Evolutionary conservation across 2,329 filamentous ascomycete species (phyloP), one percentile per base, ranked within the genome.

Genomic region (Diaporthe sp.): DNA sequence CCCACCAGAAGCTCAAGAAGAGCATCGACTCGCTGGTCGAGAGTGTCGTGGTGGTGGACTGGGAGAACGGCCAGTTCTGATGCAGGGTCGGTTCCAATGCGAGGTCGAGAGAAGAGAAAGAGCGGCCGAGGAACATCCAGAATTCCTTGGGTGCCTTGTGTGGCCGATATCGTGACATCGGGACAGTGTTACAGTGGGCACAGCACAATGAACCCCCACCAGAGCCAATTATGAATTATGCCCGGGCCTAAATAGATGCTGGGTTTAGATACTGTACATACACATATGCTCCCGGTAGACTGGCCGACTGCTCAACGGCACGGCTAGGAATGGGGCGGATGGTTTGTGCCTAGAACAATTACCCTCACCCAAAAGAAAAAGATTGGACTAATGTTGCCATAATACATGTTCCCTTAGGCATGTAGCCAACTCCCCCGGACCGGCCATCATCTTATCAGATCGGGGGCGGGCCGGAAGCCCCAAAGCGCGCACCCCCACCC

Each of bases 31-130:
- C 82, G 9, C 78, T 90, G 22, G 76, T 91, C 34, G 84, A 89
- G 75, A 88, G 87, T 79, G 85, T 87, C 2, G 86, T 88, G 75
- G 89, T 92, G 7, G 78, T 93, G 10, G 91, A 93, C 82, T 93
- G 92, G 82, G 86, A 84, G 62, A 85, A 87, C 44, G 81, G 80
- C 2, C 79, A 80, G 17, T 83, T 81, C 71, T 81, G 67, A 55
- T 28, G 6, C 51, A 13, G 25, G 81, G 80, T 2, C 79, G 79
- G 19, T 83, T 81, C 70, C 81, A 59, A 55, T 57, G 6, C 22
- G 19, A 59, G 22, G 22, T n/a, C 4, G 39, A 17, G 42, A 28
- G 42, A 15, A 6, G 5, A 19, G 15, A 8, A 22, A 10, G 37
- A 22, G 39, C 4, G 13, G 17, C 1, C 7, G 25, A 42, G n/a